phyloP scores from a whole-genome alignment of 176 grass and related monocot genomes.

The Phragmites australis region DNA sequence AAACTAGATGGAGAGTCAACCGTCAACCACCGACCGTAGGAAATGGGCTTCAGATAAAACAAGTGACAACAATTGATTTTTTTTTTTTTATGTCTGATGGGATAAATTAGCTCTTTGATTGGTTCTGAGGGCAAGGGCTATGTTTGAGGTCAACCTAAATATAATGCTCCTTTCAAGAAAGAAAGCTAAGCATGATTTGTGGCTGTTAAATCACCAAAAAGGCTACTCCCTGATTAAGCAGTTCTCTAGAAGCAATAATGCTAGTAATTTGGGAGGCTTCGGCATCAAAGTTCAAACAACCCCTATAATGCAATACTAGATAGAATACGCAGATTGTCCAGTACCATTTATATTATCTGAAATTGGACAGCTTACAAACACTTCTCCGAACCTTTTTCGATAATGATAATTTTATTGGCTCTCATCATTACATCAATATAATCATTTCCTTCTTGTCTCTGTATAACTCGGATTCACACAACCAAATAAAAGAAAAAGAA shows the following conservation, averaged over 20 bases:
- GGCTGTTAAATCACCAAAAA: not conserved
- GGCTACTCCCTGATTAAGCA: not conserved
- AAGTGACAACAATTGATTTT: conserved; percentile 29
- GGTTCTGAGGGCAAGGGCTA: not conserved
- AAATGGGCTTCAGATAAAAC: conserved; percentile 33
- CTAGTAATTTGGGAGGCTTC: not conserved
- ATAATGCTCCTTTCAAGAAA: conserved; percentile 28
- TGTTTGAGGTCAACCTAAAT: conserved; percentile 29
- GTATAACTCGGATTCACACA: too few species aligned
- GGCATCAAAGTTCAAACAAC: conserved; percentile 4
- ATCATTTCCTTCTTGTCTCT: too few species aligned
- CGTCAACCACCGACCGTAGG: conserved; percentile 24
- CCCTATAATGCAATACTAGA: not conserved
- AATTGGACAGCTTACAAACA: not conserved
- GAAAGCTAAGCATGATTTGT: conserved; percentile 22
- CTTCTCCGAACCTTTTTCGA: too few species aligned
- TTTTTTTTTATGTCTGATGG: not conserved
- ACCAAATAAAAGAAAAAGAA: too few species aligned
- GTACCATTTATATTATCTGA: not conserved
- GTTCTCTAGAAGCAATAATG: not conserved
- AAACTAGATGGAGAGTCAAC: conserved; percentile 25
- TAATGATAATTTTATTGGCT: too few species aligned
- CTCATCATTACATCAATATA: too few species aligned
- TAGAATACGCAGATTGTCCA: conserved; percentile 1
- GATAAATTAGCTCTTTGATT: conserved; percentile 41